A percentile compares a stretch with the other conserved stretches of the same genome.
Conservation (phyloP, 139 green algal genomes). For the Desmodesmus armatus region DNA sequence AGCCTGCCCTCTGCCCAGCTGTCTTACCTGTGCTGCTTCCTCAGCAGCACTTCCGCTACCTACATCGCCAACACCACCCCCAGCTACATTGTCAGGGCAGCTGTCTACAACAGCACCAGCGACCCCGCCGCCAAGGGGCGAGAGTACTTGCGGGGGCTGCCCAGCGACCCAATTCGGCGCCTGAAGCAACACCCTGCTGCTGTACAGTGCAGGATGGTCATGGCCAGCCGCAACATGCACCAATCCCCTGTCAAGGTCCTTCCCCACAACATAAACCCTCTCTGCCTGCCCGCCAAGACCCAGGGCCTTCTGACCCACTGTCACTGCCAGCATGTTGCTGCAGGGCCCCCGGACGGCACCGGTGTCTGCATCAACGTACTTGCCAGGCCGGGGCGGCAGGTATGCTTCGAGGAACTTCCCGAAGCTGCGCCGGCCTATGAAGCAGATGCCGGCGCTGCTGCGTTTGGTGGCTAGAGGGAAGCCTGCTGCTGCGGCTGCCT, state of each 20-base stretch:
- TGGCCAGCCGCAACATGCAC: slow-evolving; percentile 69
- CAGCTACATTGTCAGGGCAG: too few species aligned
- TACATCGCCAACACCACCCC: too few species aligned
- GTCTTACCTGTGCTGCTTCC: too few species aligned
- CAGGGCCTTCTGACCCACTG: slow-evolving; percentile 77
- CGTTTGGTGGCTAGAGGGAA: slow-evolving; percentile 56
- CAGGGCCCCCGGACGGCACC: slow-evolving; percentile 60
- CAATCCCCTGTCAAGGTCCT: slow-evolving; percentile 60
- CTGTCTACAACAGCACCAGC: too few species aligned
- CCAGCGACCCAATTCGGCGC: slow-evolving; percentile 71
- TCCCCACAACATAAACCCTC: slow-evolving; percentile 79
- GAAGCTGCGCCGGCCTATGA: slow-evolving; percentile 86
- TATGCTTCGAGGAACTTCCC: slow-evolving; percentile 82
- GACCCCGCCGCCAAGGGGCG: slow-evolving; percentile 1
- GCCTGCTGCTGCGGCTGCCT: slow-evolving; percentile 54
- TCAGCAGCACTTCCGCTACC: neutral
- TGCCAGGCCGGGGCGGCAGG: slow-evolving; percentile 57
- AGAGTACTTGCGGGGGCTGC: neutral
- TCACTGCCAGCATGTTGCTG: slow-evolving; percentile 73
- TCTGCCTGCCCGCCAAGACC: slow-evolving; percentile 64
- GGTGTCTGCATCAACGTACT: slow-evolving; percentile 66
- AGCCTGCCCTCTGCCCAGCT: too few species aligned
- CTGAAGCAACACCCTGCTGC: slow-evolving; percentile 53
- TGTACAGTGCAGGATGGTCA: slow-evolving; percentile 75
- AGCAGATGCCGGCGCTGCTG: slow-evolving; percentile 88